These are phyloP conservation scores for Candida oleophila DNA, from an alignment of 805 yeast species.

Conservation along the genomic window DNA sequence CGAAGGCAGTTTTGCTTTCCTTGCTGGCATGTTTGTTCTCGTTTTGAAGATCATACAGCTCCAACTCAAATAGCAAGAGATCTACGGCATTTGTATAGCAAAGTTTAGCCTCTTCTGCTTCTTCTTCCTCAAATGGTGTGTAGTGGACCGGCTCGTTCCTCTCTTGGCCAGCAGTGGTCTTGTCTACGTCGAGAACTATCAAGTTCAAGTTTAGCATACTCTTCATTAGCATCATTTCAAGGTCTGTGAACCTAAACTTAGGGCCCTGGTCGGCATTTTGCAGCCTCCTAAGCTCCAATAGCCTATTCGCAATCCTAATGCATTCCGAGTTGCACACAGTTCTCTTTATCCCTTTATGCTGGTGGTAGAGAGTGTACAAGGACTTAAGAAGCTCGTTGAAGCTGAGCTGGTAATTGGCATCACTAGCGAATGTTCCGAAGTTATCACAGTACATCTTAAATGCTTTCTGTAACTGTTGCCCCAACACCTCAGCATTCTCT, in stretches of 20 bases:
- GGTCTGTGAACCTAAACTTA: not conserved
- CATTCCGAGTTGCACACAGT: constrained; percentile 1
- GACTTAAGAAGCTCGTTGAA: constrained; percentile 23
- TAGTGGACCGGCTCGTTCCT: not conserved
- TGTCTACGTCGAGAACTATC: not conserved
- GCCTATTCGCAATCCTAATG: not conserved
- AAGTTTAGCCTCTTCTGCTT: not conserved
- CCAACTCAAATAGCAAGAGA: not conserved
- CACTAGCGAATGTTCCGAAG: constrained; percentile 1
- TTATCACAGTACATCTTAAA: constrained; percentile 12
- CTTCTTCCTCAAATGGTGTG: not conserved
- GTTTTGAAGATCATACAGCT: not conserved
- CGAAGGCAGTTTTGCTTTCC: not conserved
- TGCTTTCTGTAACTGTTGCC: constrained; percentile 13
- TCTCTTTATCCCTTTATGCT: constrained; percentile 9
- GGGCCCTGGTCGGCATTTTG: not conserved
- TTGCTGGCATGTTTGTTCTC: not conserved
- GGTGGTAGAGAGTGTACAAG: constrained; percentile 24
- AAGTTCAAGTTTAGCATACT: not conserved
- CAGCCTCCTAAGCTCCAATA: not conserved
- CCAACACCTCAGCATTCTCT: constrained; percentile 9
- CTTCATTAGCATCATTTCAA: not conserved
- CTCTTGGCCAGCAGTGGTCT: not conserved
- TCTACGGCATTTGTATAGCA: not conserved
- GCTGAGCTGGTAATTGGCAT: constrained; percentile 9